A percentile compares a stretch with the other conserved stretches of the same genome.
phyloP scores from a whole-genome alignment of 1,284 basidiomycete genomes.

The Malassezia restricta region DNA sequence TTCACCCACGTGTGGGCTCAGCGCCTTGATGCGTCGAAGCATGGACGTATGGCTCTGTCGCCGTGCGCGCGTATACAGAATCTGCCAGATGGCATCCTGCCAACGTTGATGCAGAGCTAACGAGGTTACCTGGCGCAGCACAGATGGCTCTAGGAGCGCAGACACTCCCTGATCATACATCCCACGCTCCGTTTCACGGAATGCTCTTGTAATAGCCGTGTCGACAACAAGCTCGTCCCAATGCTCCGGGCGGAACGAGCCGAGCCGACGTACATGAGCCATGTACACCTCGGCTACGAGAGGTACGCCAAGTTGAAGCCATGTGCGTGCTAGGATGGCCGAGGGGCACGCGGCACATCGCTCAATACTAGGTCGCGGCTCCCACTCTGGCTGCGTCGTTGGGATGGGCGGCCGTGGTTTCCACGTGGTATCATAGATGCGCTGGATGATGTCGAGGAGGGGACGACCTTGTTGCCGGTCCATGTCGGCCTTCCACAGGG shows the following conservation, averaged over 20 bases:
- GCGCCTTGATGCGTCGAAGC: background rate
- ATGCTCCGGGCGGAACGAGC: background rate
- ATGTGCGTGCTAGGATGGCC: conserved; percentile 10
- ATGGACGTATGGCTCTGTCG: conserved; percentile 5
- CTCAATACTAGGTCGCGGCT: conserved; percentile 16
- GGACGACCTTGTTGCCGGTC: conserved; percentile 4
- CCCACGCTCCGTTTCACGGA: conserved; percentile 1
- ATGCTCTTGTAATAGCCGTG: conserved; percentile 1
- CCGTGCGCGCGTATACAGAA: conserved; percentile 6
- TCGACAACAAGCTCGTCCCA: conserved; percentile 1
- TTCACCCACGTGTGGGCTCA: conserved; percentile 2
- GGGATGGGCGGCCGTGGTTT: background rate
- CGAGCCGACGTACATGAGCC: background rate
- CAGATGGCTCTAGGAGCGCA: background rate
- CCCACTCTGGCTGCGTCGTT: conserved; percentile 2
- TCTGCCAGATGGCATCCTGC: conserved; percentile 7
- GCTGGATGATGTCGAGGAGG: conserved; percentile 5
- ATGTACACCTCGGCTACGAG: conserved; percentile 5
- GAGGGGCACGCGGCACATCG: conserved; percentile 12
- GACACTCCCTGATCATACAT: conserved; percentile 3
- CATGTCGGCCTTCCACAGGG: conserved; percentile 10
- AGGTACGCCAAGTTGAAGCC: conserved; percentile 12
- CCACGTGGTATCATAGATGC: conserved; percentile 7
- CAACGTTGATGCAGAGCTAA: background rate
- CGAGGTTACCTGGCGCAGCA: background rate